A percentile compares a stretch with the other conserved stretches of the same genome.
Evolutionary conservation across 1,139 yeast species (phyloP).

Genomic region (Taphrina betulina): DNA sequence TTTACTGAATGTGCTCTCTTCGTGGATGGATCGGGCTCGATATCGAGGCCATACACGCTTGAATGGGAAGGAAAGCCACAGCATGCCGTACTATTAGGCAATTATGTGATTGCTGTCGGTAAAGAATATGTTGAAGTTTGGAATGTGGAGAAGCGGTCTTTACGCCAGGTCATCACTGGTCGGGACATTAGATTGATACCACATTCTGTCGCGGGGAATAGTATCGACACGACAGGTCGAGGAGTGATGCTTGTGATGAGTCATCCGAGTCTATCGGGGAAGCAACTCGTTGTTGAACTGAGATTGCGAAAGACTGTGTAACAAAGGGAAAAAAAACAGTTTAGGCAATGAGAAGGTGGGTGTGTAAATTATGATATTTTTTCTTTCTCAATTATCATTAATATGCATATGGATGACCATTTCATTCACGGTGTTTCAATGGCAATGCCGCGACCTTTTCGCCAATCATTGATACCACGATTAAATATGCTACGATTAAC

Average conservation of each 20-base stretch:
- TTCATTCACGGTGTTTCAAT: conserved; percentile 7
- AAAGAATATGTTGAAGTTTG: conserved; percentile 72
- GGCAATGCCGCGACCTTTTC: conserved; percentile 28
- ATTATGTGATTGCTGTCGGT: conserved; percentile 62
- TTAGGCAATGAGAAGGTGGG: no score
- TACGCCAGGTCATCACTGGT: conserved; percentile 73
- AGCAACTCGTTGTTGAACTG: conserved; percentile 55
- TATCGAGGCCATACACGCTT: conserved; percentile 58
- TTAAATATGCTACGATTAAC: conserved; percentile 54
- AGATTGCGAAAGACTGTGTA: conserved; percentile 23
- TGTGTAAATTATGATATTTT: no score
- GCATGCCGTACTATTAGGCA: conserved; percentile 56
- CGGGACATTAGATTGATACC: conserved; percentile 53
- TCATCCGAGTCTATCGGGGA: conserved; percentile 64
- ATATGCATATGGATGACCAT: neutral
- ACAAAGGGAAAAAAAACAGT: no score
- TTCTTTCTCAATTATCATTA: no score
- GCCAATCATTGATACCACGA: conserved; percentile 50
- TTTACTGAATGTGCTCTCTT: conserved; percentile 74
- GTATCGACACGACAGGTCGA: conserved; percentile 47
- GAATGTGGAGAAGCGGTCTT: conserved; percentile 53
- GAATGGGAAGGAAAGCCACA: conserved; percentile 64
- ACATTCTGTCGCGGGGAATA: conserved; percentile 4
- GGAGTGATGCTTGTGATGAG: conserved; percentile 59
- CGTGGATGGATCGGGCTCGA: conserved; percentile 63